Percentiles rank a stretch among this genome's conserved stretches.
phyloP scores from a whole-genome alignment of 2,329 filamentous ascomycete genomes.

The Verticillium tricorpus region DNA sequence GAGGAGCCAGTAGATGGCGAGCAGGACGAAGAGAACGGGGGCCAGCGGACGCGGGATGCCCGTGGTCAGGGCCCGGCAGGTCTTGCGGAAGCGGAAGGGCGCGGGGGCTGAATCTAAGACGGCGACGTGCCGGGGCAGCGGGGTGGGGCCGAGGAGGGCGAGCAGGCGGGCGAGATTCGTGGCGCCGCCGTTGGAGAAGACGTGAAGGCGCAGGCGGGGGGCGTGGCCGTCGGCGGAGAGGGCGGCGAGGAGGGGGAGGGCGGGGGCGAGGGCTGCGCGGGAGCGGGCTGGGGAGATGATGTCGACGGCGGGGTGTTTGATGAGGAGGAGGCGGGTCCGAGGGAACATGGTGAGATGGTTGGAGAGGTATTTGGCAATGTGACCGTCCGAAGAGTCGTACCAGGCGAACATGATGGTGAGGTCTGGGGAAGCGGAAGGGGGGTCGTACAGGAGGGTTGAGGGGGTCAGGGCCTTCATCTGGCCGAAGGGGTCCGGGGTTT shows the following conservation, averaged over 20 bases:
- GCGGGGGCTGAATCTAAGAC: constrained; percentile 47
- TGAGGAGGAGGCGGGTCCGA: constrained; percentile 38
- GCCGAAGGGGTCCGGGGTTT: background rate
- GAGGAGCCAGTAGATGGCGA: constrained; percentile 25
- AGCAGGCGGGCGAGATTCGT: constrained; percentile 35
- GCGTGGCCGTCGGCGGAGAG: constrained; percentile 10
- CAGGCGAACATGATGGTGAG: constrained; percentile 45
- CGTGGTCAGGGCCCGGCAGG: constrained; percentile 33
- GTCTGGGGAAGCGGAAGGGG: constrained; percentile 28
- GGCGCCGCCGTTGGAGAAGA: constrained; percentile 50
- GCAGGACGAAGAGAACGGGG: constrained; percentile 28
- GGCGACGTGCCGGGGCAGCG: constrained; percentile 36
- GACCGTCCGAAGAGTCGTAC: constrained; percentile 45
- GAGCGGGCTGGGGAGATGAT: constrained; percentile 26
- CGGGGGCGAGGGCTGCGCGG: constrained; percentile 32
- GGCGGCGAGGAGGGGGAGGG: constrained; percentile 26
- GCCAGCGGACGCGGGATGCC: constrained; percentile 27
- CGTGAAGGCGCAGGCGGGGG: constrained; percentile 38
- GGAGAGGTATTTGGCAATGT: constrained; percentile 47
- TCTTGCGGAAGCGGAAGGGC: constrained; percentile 31
- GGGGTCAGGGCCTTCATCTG: background rate
- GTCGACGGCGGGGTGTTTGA: constrained; percentile 34
- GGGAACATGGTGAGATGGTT: constrained; percentile 41
- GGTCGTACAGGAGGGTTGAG: constrained; percentile 25
- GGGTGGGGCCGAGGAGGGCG: constrained; percentile 17